Evolutionary conservation across 176 grass and related monocot genomes (phyloP).

Genomic region (Eremochloa ophiuroides): DNA sequence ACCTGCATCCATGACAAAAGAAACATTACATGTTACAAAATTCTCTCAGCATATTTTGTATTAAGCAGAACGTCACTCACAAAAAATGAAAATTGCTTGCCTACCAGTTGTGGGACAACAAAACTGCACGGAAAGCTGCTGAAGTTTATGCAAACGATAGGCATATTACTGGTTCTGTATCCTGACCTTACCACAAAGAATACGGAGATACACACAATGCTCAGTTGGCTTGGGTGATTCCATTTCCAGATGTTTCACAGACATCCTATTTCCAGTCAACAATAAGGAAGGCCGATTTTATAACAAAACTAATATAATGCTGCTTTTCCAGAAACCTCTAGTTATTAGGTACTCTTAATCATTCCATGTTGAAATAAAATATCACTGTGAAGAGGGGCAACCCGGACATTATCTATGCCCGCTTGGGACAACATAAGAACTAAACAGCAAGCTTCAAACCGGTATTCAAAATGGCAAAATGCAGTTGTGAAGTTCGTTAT

Average conservation of each 20-base stretch:
- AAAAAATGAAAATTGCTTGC: neutral
- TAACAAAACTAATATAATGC: neutral
- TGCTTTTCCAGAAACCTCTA: neutral
- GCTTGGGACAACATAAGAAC: neutral
- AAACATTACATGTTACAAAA: conserved; percentile 16
- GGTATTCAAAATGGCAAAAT: neutral
- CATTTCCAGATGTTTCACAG: neutral
- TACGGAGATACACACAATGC: neutral
- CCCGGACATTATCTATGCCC: neutral
- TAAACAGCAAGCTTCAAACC: neutral
- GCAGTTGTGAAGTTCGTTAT: neutral
- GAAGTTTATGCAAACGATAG: neutral
- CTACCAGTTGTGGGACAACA: neutral
- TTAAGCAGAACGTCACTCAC: neutral
- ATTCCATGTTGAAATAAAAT: too few species aligned
- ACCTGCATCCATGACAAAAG: conserved; percentile 39
- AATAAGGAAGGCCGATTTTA: neutral
- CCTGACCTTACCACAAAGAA: neutral
- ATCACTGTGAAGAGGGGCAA: neutral
- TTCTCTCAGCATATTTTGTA: neutral
- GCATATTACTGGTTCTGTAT: neutral
- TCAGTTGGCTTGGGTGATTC: neutral
- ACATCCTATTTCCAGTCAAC: neutral
- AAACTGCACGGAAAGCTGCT: neutral
- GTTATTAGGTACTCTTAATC: too few species aligned